These are phyloP conservation scores for Suillus plorans DNA, from an alignment of 768 basidiomycete genomes.

Conservation along the genomic window DNA sequence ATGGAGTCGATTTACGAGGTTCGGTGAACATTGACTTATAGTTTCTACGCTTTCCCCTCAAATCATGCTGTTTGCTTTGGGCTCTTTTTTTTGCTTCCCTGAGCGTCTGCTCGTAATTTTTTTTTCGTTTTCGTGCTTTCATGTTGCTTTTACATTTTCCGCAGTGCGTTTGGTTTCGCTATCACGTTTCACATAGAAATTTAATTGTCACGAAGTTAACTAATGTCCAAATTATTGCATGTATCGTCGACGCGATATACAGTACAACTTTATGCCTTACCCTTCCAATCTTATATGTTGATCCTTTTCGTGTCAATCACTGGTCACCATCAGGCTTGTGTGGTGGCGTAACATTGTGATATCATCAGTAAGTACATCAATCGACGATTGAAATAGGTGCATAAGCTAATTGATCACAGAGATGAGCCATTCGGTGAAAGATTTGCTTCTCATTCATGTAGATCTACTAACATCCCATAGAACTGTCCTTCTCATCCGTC, in stretches of 20 bases:
- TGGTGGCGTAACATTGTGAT: neutral
- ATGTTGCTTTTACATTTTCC: neutral
- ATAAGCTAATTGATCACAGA: neutral
- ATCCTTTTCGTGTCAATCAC: neutral
- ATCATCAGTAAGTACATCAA: no score
- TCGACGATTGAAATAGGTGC: neutral
- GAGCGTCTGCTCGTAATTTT: constrained; percentile 7
- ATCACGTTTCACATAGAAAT: neutral
- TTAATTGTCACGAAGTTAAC: neutral
- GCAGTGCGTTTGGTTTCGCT: neutral
- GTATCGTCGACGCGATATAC: neutral
- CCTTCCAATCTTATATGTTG: neutral
- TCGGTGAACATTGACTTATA: constrained; percentile 24
- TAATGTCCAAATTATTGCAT: neutral
- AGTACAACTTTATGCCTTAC: neutral
- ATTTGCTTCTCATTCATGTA: neutral
- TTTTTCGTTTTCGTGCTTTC: neutral
- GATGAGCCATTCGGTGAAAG: neutral
- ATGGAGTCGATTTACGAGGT: constrained; percentile 45
- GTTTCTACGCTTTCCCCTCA: neutral
- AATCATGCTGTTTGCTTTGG: neutral
- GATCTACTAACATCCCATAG: neutral
- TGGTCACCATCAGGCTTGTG: neutral
- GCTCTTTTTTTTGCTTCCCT: constrained; percentile 4
- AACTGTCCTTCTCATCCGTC: neutral